A percentile compares a stretch with the other conserved stretches of the same genome.
phyloP scores from a whole-genome alignment of 2,329 filamentous ascomycete genomes.

The Clarireedia homoeocarpa region DNA sequence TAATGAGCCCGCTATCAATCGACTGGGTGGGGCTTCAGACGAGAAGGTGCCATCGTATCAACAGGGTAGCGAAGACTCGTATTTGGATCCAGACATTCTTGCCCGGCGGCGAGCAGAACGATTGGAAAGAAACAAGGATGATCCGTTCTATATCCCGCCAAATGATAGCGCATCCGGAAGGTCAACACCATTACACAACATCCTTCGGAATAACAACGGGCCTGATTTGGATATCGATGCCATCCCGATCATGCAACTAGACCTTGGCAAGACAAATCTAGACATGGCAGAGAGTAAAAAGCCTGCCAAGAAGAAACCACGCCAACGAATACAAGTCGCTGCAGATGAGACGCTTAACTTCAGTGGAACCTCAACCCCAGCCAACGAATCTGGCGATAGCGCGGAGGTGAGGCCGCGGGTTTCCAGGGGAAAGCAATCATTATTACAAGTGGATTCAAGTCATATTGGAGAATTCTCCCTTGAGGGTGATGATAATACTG shows the following conservation, averaged over 20 bases:
- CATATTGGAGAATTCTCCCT: constrained; percentile 68
- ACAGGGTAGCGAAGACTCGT: constrained; percentile 53
- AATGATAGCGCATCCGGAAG: constrained; percentile 47
- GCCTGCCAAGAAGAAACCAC: constrained; percentile 35
- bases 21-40: constrained; percentile 40
- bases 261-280: constrained; percentile 50
- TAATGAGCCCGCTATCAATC: constrained; percentile 47
- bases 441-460: constrained; percentile 83
- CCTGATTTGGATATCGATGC: constrained; percentile 83
- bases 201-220: constrained; percentile 63
- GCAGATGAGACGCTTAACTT: constrained; percentile 64
- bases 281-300: constrained; percentile 27
- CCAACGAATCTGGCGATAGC: constrained; percentile 47
- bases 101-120: constrained; percentile 70
- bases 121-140: constrained; percentile 76
- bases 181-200: constrained; percentile 72
- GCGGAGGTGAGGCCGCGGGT: constrained; percentile 44
- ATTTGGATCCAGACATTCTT: constrained; percentile 64
- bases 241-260: constrained; percentile 91
- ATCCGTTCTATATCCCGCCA: constrained; percentile 83
- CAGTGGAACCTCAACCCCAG: constrained; percentile 41
- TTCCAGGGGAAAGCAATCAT: constrained; percentile 46
- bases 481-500: constrained; percentile 39
- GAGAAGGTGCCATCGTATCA: constrained; percentile 48
- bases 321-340: constrained; percentile 59